These are phyloP conservation scores for Acanthamoeba castellanii DNA, from an alignment of 208 protist genomes.

Conservation along the genomic window DNA sequence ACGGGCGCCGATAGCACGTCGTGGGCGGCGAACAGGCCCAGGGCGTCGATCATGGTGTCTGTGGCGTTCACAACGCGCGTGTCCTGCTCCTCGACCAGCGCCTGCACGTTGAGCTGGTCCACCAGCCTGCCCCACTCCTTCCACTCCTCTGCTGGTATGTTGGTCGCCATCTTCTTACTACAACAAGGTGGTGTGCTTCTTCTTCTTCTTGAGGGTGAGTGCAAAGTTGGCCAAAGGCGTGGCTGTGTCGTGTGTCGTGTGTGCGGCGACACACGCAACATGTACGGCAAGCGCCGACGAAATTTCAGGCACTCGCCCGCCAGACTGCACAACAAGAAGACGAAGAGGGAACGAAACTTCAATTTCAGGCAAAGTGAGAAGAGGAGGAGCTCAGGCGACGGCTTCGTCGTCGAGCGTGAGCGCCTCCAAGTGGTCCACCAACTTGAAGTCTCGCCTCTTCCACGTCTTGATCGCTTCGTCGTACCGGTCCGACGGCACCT, in stretches of 20 bases:
- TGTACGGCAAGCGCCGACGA: neutral
- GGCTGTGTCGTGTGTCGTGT: too few relatives aligned
- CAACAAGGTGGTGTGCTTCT: neutral
- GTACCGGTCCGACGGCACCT: conserved; percentile 27
- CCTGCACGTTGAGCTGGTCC: neutral
- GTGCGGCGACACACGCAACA: neutral
- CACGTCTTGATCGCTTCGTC: conserved; percentile 41
- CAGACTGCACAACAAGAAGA: neutral
- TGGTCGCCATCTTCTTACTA: neutral
- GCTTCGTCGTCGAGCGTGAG: neutral
- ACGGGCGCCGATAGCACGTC: neutral
- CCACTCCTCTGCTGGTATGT: neutral
- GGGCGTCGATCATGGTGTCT: neutral
- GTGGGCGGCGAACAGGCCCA: neutral
- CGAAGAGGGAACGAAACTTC: neutral
- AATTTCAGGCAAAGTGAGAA: neutral
- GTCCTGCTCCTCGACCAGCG: conserved; percentile 18
- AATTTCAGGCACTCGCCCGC: neutral
- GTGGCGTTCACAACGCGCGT: neutral
- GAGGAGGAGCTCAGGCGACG: neutral
- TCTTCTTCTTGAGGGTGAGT: neutral
- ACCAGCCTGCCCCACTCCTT: neutral
- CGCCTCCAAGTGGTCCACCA: conserved; percentile 9
- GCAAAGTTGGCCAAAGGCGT: neutral
- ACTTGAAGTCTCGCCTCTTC: conserved; percentile 28